phyloP scores from a whole-genome alignment of 2,329 filamentous ascomycete genomes.

The Ceratocystiopsis minuta region DNA sequence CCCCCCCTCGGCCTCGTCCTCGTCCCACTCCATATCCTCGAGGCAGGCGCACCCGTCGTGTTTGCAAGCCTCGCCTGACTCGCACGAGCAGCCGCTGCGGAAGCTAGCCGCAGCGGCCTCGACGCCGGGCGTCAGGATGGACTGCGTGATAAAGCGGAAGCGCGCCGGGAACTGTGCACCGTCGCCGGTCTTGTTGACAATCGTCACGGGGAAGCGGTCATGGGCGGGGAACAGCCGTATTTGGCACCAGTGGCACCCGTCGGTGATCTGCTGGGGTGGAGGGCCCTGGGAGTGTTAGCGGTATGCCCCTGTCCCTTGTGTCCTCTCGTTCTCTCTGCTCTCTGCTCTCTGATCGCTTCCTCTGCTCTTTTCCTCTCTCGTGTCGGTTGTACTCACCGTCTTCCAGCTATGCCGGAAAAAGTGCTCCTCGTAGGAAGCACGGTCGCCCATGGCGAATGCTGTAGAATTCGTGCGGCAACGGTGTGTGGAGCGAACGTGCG shows the following conservation, averaged over 20 bases:
- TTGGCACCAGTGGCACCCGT: conserved; percentile 43
- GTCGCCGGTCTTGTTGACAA: conserved; percentile 45
- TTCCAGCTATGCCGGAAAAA: conserved; percentile 10
- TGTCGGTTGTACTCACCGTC: conserved; percentile 1
- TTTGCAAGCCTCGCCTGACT: conserved; percentile 43
- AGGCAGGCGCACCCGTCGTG: conserved; percentile 52
- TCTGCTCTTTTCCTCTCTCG: background rate
- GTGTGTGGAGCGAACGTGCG: too few relatives aligned
- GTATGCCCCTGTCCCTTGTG: background rate
- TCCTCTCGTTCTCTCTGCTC: too few relatives aligned
- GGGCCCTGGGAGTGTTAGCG: conserved; percentile 3
- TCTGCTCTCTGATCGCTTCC: background rate
- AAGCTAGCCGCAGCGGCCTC: conserved; percentile 41
- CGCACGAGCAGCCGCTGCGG: conserved; percentile 51
- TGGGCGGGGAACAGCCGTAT: conserved; percentile 35
- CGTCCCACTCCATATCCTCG: conserved; percentile 34
- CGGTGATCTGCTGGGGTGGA: conserved; percentile 9
- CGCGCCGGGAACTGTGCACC: conserved; percentile 33
- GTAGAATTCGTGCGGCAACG: too few relatives aligned
- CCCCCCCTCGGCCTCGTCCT: conserved; percentile 35
- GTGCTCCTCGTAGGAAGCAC: conserved; percentile 4
- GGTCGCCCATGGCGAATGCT: conserved; percentile 2
- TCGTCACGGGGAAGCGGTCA: conserved; percentile 32
- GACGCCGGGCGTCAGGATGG: conserved; percentile 42
- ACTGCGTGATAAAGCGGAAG: conserved; percentile 52